Base-by-base conservation (phyloP, 768 basidiomycete genomes). In the Strobilomyces confusus region DNA sequence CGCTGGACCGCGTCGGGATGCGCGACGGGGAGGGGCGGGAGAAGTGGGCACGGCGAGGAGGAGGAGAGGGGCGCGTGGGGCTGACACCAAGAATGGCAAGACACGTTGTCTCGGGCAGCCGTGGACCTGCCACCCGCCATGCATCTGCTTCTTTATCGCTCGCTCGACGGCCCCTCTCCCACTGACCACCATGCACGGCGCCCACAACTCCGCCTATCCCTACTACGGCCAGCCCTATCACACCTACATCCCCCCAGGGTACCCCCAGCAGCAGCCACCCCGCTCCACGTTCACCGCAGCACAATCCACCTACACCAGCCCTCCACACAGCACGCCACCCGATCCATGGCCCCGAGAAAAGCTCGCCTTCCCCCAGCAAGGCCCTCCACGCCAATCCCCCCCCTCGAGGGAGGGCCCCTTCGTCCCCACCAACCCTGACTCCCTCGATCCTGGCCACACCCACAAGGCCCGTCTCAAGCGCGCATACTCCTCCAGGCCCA, bases 211-310 rank as follows among this genome's bases (percentile, higher is more conserved):
- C 45, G 71, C 64, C 44, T 80, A 79, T 65, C 65, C 72, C 23
- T 76, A 77, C 68, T 79, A 78, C 57, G 69, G 68, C 19, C 77
- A 78, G 43, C 74, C 75, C 12, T 65, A 70, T 23, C 78, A 80
- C 20, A 63, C 69, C 3, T 69, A 69, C 54, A 44, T 71, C 1
- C 68, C 68, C 22, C 70, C 68, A 2, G 66, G 64, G 1, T 69
- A 69, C 46, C 37, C 58, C 1, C 69, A 64, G 32, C 69, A 64
- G 32, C 57, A 56, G 14, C 41, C 52, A 14, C 45, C 49, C 0
- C 75, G 63, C 48, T 2, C 56, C 26, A 37, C 53, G 42, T 61
- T 50, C 36, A 25, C 56, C 20, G 29, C 41, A 34, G 32, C 44
- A 22, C 58, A 55, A 49, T 41, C 53, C 12, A 14, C 60, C 7